A percentile compares a stretch with the other conserved stretches of the same genome.
These are phyloP conservation scores for Orychophragmus violaceus DNA, from an alignment of 345 rosid genomes.

Conservation along the genomic window DNA sequence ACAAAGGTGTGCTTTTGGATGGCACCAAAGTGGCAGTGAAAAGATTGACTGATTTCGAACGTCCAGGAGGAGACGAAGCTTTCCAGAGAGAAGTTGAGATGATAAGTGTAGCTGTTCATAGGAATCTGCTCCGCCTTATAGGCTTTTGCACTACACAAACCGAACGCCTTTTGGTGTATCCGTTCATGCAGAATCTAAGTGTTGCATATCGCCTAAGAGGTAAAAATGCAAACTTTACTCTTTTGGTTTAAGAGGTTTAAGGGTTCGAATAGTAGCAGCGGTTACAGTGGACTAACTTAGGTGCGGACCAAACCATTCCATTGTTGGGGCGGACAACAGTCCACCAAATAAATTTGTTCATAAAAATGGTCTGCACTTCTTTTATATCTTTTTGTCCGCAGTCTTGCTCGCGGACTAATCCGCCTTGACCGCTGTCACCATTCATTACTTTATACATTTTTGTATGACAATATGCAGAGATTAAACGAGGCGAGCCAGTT, in stretches of 20 bases:
- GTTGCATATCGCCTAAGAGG: constrained; percentile 88
- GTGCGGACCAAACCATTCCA: too few relatives aligned
- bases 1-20: constrained; percentile 35
- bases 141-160: constrained; percentile 35
- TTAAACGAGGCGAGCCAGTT: constrained; percentile 68
- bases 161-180: constrained; percentile 62
- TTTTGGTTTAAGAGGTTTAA: neutral
- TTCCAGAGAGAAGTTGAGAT: constrained; percentile 34
- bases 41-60: constrained; percentile 29
- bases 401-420: too few relatives aligned
- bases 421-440: too few relatives aligned
- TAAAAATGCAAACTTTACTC: constrained; percentile 9
- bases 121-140: constrained; percentile 30
- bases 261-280: too few relatives aligned
- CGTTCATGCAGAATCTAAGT: constrained; percentile 91
- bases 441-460: too few relatives aligned
- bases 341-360: too few relatives aligned
- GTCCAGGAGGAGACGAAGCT: constrained; percentile 36
- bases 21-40: constrained; percentile 36
- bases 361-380: too few relatives aligned
- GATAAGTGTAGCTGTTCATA: constrained; percentile 35
- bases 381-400: too few relatives aligned
- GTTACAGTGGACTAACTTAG: too few relatives aligned
- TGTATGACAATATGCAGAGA: constrained; percentile 46
- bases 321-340: too few relatives aligned